Base-by-base conservation (phyloP, 176 grass and related monocot species). In the Urochloa ruziziensis region DNA sequence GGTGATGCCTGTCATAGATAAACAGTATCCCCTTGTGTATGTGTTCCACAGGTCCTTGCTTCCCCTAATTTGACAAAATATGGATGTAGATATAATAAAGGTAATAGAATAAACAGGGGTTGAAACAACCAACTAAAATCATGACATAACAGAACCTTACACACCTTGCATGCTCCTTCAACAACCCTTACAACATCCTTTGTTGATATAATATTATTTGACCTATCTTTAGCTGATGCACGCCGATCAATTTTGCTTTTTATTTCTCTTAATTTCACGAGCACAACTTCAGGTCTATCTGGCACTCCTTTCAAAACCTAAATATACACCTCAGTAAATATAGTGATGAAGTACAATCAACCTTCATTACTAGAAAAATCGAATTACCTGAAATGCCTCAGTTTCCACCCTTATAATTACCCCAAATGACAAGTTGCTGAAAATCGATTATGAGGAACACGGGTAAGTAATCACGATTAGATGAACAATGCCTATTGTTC, bases 21-120 rank as follows among this genome's bases (percentile, higher is more conserved):
- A 99, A 99, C 79, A 99, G 80, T 83, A 99, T 92, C 19, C 91
- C 91, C 74, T 86, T 92, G 61, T 96, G 85, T 80, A 99, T 99
- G 63, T 99, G 97, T 81, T 99, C 97, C 73, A 99, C 97, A 21
- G 91, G 97, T 70, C 97, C 97, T 99, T 96, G 97, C 23, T 95
- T 99, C 82, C 97, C 97, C 97, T 99, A 54, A 74, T 88, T 89
- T 37, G 27, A 67, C 24, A 77, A 77, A 75, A 86, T 63, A 78
- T 58, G 47, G 77, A 74, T 49, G 87, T 12, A 81, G 27, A 67
- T 39, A 10, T 42, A 74, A 33, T 60, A 21, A 21, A 37, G n/a
- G 16, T 70, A 65, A 46, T 10, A 80, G 42, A 65, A 46, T 43
- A 68, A 81, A 75, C 24, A 24, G 47, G 11, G 59, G 4, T 43